Conservation (phyloP, 1,139 yeast species). For the Candida sp. region DNA sequence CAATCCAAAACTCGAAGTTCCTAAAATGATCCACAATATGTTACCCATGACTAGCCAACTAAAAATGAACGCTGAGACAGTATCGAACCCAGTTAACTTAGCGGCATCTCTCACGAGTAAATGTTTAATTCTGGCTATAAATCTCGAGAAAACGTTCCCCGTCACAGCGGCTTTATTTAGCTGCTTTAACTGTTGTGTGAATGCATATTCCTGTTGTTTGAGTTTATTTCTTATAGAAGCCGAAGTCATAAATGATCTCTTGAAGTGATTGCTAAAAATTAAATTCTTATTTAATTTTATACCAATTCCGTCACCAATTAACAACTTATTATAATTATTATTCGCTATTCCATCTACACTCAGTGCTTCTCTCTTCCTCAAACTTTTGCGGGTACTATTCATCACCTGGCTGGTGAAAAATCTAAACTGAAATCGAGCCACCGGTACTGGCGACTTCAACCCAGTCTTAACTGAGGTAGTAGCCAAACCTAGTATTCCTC, state of each 20-base stretch:
- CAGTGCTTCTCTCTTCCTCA: background rate
- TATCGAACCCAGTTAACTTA: constrained; percentile 50
- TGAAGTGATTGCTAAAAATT: background rate
- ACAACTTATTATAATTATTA: background rate
- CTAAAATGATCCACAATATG: constrained; percentile 55
- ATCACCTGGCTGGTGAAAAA: background rate
- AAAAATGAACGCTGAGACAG: constrained; percentile 51
- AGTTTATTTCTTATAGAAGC: background rate
- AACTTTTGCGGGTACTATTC: background rate
- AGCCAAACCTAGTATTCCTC: background rate
- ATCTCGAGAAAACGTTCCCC: constrained; percentile 17
- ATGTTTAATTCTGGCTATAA: constrained; percentile 56
- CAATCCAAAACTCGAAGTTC: constrained; percentile 64
- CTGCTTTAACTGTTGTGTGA: background rate
- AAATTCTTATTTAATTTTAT: too few species aligned
- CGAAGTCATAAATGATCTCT: background rate
- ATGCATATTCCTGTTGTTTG: background rate
- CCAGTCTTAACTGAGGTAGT: background rate
- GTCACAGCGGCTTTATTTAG: background rate
- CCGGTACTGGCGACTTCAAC: background rate
- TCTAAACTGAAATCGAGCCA: background rate
- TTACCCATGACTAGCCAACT: constrained; percentile 57
- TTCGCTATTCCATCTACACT: too few species aligned
- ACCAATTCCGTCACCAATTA: background rate
- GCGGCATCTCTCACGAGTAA: constrained; percentile 48